Percentiles rank a stretch among this genome's conserved stretches.
phyloP scores from a whole-genome alignment of 352 stramenopile species.

The Pythium oligandrum region DNA sequence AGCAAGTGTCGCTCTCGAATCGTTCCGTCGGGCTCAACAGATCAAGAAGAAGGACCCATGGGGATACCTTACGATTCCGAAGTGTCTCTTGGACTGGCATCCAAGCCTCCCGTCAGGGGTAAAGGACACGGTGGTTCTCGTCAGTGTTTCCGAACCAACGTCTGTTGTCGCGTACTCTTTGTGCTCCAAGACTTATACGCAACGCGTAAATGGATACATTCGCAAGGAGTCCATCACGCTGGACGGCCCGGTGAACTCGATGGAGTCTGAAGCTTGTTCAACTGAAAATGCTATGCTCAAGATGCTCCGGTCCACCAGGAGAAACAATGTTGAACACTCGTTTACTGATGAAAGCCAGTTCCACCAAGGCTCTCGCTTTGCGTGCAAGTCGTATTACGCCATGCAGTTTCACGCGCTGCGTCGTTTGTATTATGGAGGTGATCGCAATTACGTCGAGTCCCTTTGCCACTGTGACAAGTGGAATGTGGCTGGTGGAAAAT shows the following conservation, averaged over 20 bases:
- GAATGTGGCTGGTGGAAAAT: conserved; percentile 84
- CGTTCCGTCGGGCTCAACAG: conserved; percentile 60
- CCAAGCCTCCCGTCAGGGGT: conserved; percentile 66
- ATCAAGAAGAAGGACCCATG: conserved; percentile 44
- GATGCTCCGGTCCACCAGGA: conserved; percentile 54
- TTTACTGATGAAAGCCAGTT: conserved; percentile 88
- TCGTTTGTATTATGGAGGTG: conserved; percentile 77
- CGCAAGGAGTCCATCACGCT: conserved; percentile 40
- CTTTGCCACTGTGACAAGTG: conserved; percentile 84
- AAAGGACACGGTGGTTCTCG: conserved; percentile 68
- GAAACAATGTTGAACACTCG: conserved; percentile 82
- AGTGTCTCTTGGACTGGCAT: conserved; percentile 76
- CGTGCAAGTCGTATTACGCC: conserved; percentile 86
- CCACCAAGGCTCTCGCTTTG: conserved; percentile 73
- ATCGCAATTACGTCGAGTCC: conserved; percentile 85
- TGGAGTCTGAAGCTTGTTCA: conserved; percentile 12
- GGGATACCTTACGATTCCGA: conserved; percentile 75
- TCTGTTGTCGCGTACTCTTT: conserved; percentile 84
- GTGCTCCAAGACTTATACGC: conserved; percentile 78
- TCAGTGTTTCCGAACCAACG: conserved; percentile 77
- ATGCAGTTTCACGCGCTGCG: conserved; percentile 87
- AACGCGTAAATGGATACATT: conserved; percentile 71
- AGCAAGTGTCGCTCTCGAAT: conserved; percentile 55
- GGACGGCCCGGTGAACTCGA: conserved; percentile 25
- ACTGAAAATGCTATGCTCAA: conserved; percentile 43